Evolutionary conservation across 257 asterid species (phyloP).

Genomic region (Solanum infundibuliforme): DNA sequence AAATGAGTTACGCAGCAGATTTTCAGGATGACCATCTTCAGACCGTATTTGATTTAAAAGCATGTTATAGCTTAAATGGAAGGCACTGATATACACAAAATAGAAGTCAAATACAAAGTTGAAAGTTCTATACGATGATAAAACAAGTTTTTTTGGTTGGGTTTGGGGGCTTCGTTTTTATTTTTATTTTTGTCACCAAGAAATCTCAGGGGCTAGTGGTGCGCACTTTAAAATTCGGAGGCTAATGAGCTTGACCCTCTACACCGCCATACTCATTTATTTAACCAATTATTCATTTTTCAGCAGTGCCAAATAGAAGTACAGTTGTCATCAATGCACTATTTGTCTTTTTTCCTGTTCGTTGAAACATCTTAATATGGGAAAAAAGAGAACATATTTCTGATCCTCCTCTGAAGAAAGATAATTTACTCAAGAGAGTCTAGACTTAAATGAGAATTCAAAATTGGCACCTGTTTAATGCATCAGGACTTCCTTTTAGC

Average conservation of each 20-base stretch:
- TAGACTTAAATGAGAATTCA: neutral
- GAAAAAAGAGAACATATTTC: neutral
- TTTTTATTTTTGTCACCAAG: neutral
- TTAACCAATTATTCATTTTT: neutral
- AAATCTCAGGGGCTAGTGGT: neutral
- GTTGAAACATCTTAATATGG: neutral
- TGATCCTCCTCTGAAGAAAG: neutral
- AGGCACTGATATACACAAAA: constrained; percentile 56
- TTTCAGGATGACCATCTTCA: constrained; percentile 95
- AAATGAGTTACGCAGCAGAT: constrained; percentile 86
- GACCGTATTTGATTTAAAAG: constrained; percentile 90
- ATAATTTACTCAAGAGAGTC: neutral
- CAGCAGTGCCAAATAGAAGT: neutral
- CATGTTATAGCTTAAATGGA: constrained; percentile 95
- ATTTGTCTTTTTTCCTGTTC: neutral
- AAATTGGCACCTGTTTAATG: constrained; percentile 66
- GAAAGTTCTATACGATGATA: neutral
- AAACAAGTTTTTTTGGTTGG: neutral
- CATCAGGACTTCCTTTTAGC: constrained; percentile 95
- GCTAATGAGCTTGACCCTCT: neutral
- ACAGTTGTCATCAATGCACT: neutral
- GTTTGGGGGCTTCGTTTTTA: neutral
- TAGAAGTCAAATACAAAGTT: neutral
- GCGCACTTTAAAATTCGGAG: neutral
- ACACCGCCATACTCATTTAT: neutral